phyloP scores from a whole-genome alignment of 768 basidiomycete species.

The Russula emetica region DNA sequence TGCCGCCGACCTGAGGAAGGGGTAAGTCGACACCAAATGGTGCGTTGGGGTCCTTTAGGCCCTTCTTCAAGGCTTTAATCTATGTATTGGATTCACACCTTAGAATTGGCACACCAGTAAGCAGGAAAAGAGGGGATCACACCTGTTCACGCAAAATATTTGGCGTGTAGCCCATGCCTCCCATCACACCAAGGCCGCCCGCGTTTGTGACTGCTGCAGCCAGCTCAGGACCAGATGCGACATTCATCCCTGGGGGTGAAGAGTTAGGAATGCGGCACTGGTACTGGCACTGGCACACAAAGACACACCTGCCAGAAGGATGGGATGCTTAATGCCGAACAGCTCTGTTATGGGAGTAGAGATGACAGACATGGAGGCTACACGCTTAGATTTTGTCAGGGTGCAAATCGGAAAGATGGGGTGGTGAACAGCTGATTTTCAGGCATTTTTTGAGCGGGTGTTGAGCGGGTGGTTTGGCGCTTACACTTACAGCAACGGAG shows the following conservation, averaged over 20 bases:
- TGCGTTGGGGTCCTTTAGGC: slow-evolving; percentile 65
- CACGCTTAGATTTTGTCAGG: too few relatives aligned
- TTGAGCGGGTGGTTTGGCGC: neutral
- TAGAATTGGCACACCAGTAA: neutral
- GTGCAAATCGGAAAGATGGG: too few relatives aligned
- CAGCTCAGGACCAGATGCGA: slow-evolving; percentile 72
- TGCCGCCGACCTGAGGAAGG: slow-evolving; percentile 81
- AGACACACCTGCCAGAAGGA: slow-evolving; percentile 68
- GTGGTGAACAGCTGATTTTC: too few relatives aligned
- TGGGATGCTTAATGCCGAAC: slow-evolving; percentile 84
- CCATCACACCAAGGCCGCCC: slow-evolving; percentile 89
- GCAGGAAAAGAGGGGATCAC: slow-evolving; percentile 21
- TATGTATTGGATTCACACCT: slow-evolving; percentile 30
- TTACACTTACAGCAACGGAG: too few relatives aligned
- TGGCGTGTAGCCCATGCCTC: slow-evolving; percentile 83
- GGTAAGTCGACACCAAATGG: slow-evolving; percentile 92
- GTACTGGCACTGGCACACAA: neutral
- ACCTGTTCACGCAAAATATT: slow-evolving; percentile 78
- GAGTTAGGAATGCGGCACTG: neutral
- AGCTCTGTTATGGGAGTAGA: slow-evolving; percentile 81
- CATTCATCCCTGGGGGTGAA: slow-evolving; percentile 51
- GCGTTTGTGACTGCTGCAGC: slow-evolving; percentile 94
- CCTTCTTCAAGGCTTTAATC: slow-evolving; percentile 71
- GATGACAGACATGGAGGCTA: slow-evolving; percentile 66
- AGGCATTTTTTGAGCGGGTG: too few relatives aligned